Evolutionary conservation across 164 flowering plant species (phyloP).

Genomic region (Stephania yunnanensis): DNA sequence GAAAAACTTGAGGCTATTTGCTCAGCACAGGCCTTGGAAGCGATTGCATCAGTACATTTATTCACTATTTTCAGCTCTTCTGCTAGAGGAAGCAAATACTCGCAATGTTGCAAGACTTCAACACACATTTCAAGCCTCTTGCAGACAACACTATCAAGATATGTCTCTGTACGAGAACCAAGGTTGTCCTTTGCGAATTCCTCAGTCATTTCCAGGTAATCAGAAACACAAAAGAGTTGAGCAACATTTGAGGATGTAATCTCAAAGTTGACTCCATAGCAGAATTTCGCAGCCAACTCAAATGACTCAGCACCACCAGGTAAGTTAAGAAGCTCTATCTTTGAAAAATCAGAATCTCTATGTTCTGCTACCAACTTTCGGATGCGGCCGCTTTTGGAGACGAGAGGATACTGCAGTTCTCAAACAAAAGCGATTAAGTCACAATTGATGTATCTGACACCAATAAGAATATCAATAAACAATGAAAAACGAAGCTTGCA

Average conservation of each 20-base stretch:
- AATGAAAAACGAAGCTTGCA: too few species aligned
- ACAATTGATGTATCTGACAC: background rate
- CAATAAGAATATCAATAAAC: too few species aligned
- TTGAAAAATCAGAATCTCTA: slow-evolving; percentile 53
- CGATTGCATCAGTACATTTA: slow-evolving; percentile 78
- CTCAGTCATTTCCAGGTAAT: slow-evolving; percentile 93
- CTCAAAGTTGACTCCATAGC: slow-evolving; percentile 87
- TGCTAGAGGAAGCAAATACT: slow-evolving; percentile 75
- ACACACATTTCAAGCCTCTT: slow-evolving; percentile 71
- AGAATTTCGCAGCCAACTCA: slow-evolving; percentile 86
- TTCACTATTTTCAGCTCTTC: slow-evolving; percentile 70
- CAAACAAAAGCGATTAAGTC: slow-evolving; percentile 5
- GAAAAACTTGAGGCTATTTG: slow-evolving; percentile 91
- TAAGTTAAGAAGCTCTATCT: slow-evolving; percentile 54
- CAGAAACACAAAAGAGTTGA: slow-evolving; percentile 68
- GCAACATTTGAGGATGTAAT: slow-evolving; percentile 79
- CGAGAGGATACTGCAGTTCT: slow-evolving; percentile 76
- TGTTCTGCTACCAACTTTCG: slow-evolving; percentile 64
- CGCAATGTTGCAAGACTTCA: slow-evolving; percentile 73
- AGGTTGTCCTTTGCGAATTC: slow-evolving; percentile 73
- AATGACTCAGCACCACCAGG: slow-evolving; percentile 93
- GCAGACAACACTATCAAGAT: slow-evolving; percentile 61
- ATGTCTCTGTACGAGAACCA: slow-evolving; percentile 66
- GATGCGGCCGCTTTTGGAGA: slow-evolving; percentile 75
- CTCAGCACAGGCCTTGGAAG: slow-evolving; percentile 85